Conservation (phyloP, 805 yeast genomes). For the Starmera caribaea region DNA sequence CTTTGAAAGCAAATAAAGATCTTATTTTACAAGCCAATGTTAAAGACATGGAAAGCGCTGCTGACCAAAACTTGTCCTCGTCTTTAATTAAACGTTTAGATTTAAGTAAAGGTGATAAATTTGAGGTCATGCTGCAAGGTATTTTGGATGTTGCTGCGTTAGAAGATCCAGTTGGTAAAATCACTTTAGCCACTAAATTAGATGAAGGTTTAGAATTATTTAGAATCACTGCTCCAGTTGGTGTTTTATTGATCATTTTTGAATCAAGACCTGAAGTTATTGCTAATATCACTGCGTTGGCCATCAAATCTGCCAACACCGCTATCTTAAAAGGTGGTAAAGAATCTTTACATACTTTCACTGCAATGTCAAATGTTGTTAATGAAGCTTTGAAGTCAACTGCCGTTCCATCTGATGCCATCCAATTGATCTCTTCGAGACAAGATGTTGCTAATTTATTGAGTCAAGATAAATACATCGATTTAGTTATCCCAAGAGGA, state of each 20-base stretch:
- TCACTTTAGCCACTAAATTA: constrained; percentile 71
- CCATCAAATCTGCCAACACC: constrained; percentile 93
- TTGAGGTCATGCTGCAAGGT: constrained; percentile 91
- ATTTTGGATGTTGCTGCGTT: constrained; percentile 82
- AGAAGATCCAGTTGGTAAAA: constrained; percentile 88
- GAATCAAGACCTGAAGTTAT: constrained; percentile 98
- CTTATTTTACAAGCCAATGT: constrained; percentile 64
- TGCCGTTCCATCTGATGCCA: constrained; percentile 68
- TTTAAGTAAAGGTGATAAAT: constrained; percentile 72
- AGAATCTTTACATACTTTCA: constrained; percentile 80
- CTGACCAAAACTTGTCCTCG: constrained; percentile 46
- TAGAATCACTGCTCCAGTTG: constrained; percentile 88
- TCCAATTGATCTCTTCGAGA: constrained; percentile 83
- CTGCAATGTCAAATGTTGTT: constrained; percentile 68
- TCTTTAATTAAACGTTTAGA: constrained; percentile 81
- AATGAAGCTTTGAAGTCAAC: constrained; percentile 49
- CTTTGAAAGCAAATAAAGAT: constrained; percentile 46
- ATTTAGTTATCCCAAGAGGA: constrained; percentile 97
- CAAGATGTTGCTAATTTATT: constrained; percentile 82
- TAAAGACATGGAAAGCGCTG: constrained; percentile 66
- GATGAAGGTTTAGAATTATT: constrained; percentile 85
- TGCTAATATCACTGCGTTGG: constrained; percentile 93
- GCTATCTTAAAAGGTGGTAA: constrained; percentile 97
- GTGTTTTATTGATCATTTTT: constrained; percentile 84
- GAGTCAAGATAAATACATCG: constrained; percentile 81